These are phyloP conservation scores for Dioscorea zingiberensis DNA, from an alignment of 106 monocot genomes.

Conservation along the genomic window DNA sequence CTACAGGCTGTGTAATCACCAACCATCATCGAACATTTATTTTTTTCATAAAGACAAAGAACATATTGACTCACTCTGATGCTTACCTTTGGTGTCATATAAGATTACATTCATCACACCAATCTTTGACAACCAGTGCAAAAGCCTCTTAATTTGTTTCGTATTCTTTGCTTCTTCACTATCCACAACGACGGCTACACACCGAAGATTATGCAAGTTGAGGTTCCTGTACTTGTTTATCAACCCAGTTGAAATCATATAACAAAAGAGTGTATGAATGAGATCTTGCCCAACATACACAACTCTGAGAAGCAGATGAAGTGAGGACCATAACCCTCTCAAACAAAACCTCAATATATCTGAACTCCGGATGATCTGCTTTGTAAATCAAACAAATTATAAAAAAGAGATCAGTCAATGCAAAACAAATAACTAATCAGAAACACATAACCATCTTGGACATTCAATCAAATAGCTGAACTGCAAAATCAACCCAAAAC, in stretches of 20 bases:
- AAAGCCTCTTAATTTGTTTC: slow-evolving; percentile 40
- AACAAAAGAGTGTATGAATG: slow-evolving; percentile 25
- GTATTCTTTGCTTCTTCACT: slow-evolving; percentile 66
- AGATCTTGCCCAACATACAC: slow-evolving; percentile 32
- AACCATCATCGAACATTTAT: too few species aligned
- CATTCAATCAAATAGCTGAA: too few species aligned
- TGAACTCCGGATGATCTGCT: slow-evolving; percentile 31
- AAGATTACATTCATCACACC: slow-evolving; percentile 58
- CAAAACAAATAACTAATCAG: too few species aligned
- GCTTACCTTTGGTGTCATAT: slow-evolving; percentile 76
- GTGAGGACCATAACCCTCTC: slow-evolving; percentile 37
- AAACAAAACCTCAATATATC: slow-evolving; percentile 22
- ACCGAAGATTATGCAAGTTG: slow-evolving; percentile 29
- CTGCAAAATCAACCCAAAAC: too few species aligned
- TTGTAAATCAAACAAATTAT: background rate
- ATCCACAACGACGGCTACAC: slow-evolving; percentile 67
- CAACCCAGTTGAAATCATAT: slow-evolving; percentile 56
- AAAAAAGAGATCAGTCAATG: too few species aligned
- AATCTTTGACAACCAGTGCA: slow-evolving; percentile 46
- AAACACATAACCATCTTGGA: too few species aligned
- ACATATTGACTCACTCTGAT: too few species aligned
- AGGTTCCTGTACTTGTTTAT: slow-evolving; percentile 39
- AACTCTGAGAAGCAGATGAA: slow-evolving; percentile 44
- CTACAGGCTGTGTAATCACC: too few species aligned
- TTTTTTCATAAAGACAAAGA: too few species aligned